Evolutionary conservation across 148 eudicot species (phyloP).

Genomic region (Simmondsia chinensis): DNA sequence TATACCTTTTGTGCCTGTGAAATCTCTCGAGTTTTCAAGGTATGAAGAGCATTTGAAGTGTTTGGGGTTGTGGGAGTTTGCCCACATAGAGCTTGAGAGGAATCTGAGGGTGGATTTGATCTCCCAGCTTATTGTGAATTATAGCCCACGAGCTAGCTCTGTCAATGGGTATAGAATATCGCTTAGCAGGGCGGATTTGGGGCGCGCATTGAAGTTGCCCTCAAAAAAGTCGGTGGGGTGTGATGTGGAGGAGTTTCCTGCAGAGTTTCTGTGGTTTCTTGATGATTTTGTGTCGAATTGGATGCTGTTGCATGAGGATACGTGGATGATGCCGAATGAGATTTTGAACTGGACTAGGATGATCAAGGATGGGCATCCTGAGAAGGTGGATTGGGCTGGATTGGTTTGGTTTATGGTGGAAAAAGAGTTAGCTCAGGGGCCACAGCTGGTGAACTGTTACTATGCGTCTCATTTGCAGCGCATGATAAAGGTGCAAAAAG

Average conservation of each 20-base stretch:
- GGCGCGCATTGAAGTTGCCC: constrained; percentile 50
- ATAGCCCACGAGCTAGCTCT: constrained; percentile 22
- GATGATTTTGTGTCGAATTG: constrained; percentile 54
- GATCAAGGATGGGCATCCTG: constrained; percentile 61
- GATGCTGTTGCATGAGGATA: constrained; percentile 75
- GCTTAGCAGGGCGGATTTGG: constrained; percentile 60
- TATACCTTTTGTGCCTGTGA: constrained; percentile 51
- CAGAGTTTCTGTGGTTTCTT: constrained; percentile 39
- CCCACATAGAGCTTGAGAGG: constrained; percentile 44
- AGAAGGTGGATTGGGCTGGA: constrained; percentile 80
- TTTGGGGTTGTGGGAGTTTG: constrained; percentile 76
- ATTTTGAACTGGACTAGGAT: constrained; percentile 37
- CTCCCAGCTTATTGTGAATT: constrained; percentile 42
- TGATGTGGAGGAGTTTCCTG: constrained; percentile 25
- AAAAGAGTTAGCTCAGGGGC: constrained; percentile 62
- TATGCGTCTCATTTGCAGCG: constrained; percentile 86
- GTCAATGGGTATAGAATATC: constrained; percentile 31
- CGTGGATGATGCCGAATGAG: constrained; percentile 56
- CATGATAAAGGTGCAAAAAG: constrained; percentile 50
- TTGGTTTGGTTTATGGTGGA: constrained; percentile 85
- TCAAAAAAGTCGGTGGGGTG: constrained; percentile 25
- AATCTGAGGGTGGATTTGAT: constrained; percentile 43
- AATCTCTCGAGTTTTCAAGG: constrained; percentile 28
- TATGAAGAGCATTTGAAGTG: constrained; percentile 42
- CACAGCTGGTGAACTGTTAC: constrained; percentile 46